These are phyloP conservation scores for Vinca minor DNA, from an alignment of 257 asterid genomes.

Conservation along the genomic window DNA sequence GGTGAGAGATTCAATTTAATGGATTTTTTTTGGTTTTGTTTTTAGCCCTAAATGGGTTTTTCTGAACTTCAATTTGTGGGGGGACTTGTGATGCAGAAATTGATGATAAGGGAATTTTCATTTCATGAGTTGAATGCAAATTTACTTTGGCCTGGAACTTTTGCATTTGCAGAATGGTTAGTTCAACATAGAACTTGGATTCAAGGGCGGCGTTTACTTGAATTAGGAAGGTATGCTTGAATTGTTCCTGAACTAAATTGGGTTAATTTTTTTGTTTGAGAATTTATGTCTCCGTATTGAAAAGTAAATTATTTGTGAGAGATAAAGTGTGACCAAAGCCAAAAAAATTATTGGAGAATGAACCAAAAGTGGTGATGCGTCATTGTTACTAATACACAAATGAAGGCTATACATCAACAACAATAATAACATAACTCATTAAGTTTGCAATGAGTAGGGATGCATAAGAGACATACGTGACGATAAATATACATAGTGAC, in stretches of 20 bases:
- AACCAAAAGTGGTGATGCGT: too few relatives aligned
- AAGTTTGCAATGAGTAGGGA: too few relatives aligned
- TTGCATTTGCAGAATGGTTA: constrained; percentile 85
- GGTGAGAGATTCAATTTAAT: constrained; percentile 26
- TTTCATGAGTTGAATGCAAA: constrained; percentile 90
- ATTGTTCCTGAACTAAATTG: too few relatives aligned
- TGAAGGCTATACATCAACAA: too few relatives aligned
- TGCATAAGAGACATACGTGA: too few relatives aligned
- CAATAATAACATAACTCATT: too few relatives aligned
- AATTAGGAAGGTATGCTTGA: constrained; percentile 74
- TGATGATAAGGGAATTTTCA: constrained; percentile 69
- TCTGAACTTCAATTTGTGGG: background rate
- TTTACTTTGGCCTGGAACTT: constrained; percentile 95
- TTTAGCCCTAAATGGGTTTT: background rate
- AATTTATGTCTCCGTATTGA: too few relatives aligned
- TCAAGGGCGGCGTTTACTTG: constrained; percentile 57
- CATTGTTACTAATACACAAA: too few relatives aligned
- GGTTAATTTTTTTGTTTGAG: background rate
- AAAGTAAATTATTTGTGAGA: too few relatives aligned
- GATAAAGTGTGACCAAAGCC: too few relatives aligned
- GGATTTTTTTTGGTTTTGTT: background rate
- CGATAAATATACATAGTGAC: too few relatives aligned
- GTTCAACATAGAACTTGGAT: constrained; percentile 48
- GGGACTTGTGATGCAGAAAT: constrained; percentile 42
- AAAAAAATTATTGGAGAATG: too few relatives aligned